A percentile compares a stretch with the other conserved stretches of the same genome.
Conservation (phyloP, 495 filamentous ascomycete genomes). For the Staphylotrichum tortipilum region DNA sequence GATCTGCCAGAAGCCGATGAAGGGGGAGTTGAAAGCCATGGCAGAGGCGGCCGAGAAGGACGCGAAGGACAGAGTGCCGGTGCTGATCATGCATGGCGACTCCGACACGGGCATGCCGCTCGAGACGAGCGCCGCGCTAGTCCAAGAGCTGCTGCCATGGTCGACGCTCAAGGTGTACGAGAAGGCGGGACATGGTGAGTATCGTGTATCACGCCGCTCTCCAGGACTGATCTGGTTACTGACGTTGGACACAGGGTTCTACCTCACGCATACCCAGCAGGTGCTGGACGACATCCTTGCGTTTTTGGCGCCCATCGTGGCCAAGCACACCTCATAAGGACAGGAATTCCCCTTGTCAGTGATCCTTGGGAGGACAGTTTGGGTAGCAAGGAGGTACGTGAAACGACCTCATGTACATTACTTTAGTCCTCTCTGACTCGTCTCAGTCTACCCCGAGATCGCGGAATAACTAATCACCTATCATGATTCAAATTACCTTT, state of each 20-base stretch:
- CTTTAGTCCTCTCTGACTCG: no score
- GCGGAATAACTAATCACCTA: no score
- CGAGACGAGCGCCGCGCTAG: constrained; percentile 2
- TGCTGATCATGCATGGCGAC: constrained; percentile 13
- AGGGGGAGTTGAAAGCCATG: constrained; percentile 2
- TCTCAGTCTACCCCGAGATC: no score
- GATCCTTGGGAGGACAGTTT: no score
- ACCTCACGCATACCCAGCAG: constrained; percentile 1
- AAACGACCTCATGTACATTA: no score
- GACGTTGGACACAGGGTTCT: neutral
- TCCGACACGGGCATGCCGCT: constrained; percentile 9
- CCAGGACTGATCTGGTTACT: no score
- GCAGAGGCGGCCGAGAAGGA: neutral
- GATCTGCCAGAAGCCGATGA: neutral
- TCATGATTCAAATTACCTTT: no score
- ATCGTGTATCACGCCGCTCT: no score
- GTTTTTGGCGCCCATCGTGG: neutral
- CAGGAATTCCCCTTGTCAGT: no score
- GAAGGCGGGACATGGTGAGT: constrained; percentile 14
- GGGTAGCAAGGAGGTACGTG: no score
- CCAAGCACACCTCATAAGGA: neutral
- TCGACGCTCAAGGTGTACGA: constrained; percentile 13
- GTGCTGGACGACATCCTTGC: constrained; percentile 1
- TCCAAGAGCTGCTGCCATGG: constrained; percentile 9
- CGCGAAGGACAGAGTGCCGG: neutral